Evolutionary conservation across 2,329 filamentous ascomycete genomes (phyloP).

Genomic region (Beauveria asiatica): DNA sequence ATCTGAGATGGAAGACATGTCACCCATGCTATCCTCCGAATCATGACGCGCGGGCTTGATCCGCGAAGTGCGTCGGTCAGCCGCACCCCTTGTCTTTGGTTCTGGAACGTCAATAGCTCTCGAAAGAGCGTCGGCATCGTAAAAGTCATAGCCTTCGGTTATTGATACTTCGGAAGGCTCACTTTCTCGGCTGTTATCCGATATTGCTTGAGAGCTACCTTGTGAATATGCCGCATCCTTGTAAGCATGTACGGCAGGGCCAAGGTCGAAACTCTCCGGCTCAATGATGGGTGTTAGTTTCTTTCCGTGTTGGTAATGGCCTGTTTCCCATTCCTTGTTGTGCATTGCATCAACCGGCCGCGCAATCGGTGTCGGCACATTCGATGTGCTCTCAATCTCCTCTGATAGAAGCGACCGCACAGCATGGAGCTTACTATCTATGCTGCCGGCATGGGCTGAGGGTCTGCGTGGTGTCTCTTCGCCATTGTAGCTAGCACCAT

Average conservation of each 20-base stretch:
- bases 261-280: slow-evolving; percentile 41
- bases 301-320: slow-evolving; percentile 25
- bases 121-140: slow-evolving; percentile 47
- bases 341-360: slow-evolving; percentile 37
- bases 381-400: slow-evolving; percentile 55
- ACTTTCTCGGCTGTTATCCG: slow-evolving; percentile 42
- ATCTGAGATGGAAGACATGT: slow-evolving; percentile 52
- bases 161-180: slow-evolving; percentile 38
- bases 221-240: slow-evolving; percentile 32
- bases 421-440: slow-evolving; percentile 24
- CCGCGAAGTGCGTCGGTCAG: slow-evolving; percentile 5
- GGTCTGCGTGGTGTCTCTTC: slow-evolving; percentile 30
- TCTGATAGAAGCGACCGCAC: slow-evolving; percentile 42
- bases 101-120: slow-evolving; percentile 45
- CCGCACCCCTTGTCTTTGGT: slow-evolving; percentile 28
- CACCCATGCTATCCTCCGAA: slow-evolving; percentile 49
- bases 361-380: slow-evolving; percentile 51
- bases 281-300: slow-evolving; percentile 41
- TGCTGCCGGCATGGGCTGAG: slow-evolving; percentile 20
- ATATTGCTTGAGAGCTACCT: slow-evolving; percentile 42
- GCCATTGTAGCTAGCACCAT: slow-evolving; percentile 21
- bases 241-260: slow-evolving; percentile 35
- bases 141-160: slow-evolving; percentile 58
- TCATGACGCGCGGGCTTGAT: slow-evolving; percentile 36
- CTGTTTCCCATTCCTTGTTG: slow-evolving; percentile 17